Base-by-base conservation (phyloP, 768 basidiomycete species). In the Russula ochroleuca region DNA sequence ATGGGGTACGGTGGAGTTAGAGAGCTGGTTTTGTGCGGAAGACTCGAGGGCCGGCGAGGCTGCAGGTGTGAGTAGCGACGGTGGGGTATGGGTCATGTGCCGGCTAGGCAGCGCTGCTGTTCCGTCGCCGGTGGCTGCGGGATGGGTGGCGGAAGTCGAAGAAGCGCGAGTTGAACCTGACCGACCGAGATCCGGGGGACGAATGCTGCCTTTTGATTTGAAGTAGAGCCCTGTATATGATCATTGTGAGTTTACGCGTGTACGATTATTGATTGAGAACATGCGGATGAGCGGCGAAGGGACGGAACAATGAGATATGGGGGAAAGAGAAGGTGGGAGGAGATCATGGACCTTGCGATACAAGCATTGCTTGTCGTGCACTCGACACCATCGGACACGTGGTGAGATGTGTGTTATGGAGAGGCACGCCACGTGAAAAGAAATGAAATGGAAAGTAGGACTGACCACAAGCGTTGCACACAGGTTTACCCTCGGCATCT, bases 391-490 rank as follows among this genome's bases (percentile, higher is more conserved):
- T 54, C 19, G 51, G 61, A 76, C 79, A 80, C 79, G 79, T 77
- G 79, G 66, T 47, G 55, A 61, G 64, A 65, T 61, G 55, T 21
- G 52, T 21, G 64, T 51, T 64, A 66, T 66, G 70, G 70, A 68
- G 67, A 70, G 68, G 65, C 53, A 58, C 75, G 69, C 71, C 71
- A 70, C 57, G 60, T 57, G 63, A 61, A 62, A 70, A 70, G 73
- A 72, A 71, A 72, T 75, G 74, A 71, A 72, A 71, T 70, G 71
- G 72, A 23, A 70, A 68, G 70, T 38, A 66, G 67, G 62, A 83
- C 90, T 82, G 73, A 93, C 92, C 92, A 75, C 92, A 94, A 57
- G 90, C 88, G 74, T 94, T 94, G 79, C 92, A 94, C 72, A 94
- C 83, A 54, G 86, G 83, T 74, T 88, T 90, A 62, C 92, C 92